Percentiles rank a stretch among this genome's conserved stretches.
phyloP scores from a whole-genome alignment of 2,329 filamentous ascomycete species.

The Pseudopithomyces maydicus region DNA sequence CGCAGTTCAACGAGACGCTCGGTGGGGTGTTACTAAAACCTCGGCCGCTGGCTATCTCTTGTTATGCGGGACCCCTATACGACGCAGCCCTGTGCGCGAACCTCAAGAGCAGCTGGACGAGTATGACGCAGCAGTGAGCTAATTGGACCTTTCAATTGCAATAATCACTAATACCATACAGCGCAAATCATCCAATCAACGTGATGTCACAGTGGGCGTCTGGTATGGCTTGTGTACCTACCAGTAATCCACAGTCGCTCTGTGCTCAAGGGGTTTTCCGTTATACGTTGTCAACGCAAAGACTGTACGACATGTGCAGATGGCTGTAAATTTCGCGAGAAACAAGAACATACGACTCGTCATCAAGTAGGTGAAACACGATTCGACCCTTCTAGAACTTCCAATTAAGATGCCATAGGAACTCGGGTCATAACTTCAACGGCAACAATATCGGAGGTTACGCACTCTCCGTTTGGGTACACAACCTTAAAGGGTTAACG shows the following conservation, averaged over 20 bases:
- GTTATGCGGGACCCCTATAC: slow-evolving; percentile 27
- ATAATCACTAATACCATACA: slow-evolving; percentile 6
- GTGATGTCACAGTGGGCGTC: slow-evolving; percentile 32
- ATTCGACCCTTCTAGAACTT: no score
- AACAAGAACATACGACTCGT: slow-evolving; percentile 24
- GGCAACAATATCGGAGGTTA: slow-evolving; percentile 23
- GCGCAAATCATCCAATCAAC: slow-evolving; percentile 27
- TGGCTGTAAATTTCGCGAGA: slow-evolving; percentile 28
- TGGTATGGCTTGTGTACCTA: slow-evolving; percentile 44
- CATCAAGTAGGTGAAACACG: slow-evolving; percentile 17
- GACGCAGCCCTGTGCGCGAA: slow-evolving; percentile 19
- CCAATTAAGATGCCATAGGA: slow-evolving; percentile 11
- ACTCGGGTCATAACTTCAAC: slow-evolving; percentile 29
- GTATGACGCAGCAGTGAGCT: slow-evolving; percentile 24
- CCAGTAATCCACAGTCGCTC: slow-evolving; percentile 31
- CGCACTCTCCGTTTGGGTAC: slow-evolving; percentile 26
- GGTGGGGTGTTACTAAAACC: slow-evolving; percentile 29
- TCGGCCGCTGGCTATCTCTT: slow-evolving; percentile 24
- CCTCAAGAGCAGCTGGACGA: slow-evolving; percentile 22
- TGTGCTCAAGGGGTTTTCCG: slow-evolving; percentile 33
- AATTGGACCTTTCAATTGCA: neutral
- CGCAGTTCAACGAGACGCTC: slow-evolving; percentile 26
- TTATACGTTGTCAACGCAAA: slow-evolving; percentile 31
- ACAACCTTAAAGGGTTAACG: slow-evolving; percentile 23
- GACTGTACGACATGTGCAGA: slow-evolving; percentile 27